These are phyloP conservation scores for Plantago major DNA, from an alignment of 257 asterid species.

Conservation along the genomic window DNA sequence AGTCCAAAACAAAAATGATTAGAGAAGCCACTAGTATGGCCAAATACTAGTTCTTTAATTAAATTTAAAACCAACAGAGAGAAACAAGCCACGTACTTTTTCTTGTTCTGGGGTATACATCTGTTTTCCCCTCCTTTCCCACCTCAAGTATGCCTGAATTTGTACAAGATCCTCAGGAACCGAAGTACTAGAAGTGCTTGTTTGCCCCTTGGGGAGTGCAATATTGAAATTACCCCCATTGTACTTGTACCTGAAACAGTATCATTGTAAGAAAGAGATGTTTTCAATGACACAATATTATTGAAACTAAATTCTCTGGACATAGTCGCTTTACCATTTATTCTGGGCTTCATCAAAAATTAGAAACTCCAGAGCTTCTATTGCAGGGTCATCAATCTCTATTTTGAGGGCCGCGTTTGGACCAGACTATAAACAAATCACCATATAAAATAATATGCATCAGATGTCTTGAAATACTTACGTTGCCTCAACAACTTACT, in stretches of 20 bases:
- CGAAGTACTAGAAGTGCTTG: conserved; percentile 39
- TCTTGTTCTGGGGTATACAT: conserved; percentile 71
- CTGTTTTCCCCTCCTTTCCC: conserved; percentile 97
- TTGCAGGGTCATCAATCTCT: conserved; percentile 81
- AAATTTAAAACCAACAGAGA: conserved; percentile 3
- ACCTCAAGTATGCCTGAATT: conserved; percentile 87
- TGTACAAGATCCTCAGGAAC: conserved; percentile 98
- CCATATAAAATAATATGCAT: conserved; percentile 20
- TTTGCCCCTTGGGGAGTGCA: conserved; percentile 44
- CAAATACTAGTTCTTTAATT: conserved; percentile 5
- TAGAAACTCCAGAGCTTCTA: conserved; percentile 91
- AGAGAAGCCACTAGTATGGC: too few relatives aligned
- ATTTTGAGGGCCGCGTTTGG: conserved; percentile 55
- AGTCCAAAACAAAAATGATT: conserved; percentile 2
- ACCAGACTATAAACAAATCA: conserved; percentile 58
- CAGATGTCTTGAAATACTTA: conserved; percentile 15
- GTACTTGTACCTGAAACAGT: conserved; percentile 69
- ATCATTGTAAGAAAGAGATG: conserved; percentile 11
- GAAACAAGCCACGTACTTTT: conserved; percentile 47
- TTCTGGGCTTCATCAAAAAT: conserved; percentile 70
- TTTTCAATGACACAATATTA: conserved; percentile 15
- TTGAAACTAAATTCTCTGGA: conserved; percentile 1
- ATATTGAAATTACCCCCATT: conserved; percentile 73
- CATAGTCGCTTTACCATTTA: conserved; percentile 57
- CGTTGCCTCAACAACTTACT: conserved; percentile 11